phyloP scores from a whole-genome alignment of 768 basidiomycete species.

The Lentinula detonsa region DNA sequence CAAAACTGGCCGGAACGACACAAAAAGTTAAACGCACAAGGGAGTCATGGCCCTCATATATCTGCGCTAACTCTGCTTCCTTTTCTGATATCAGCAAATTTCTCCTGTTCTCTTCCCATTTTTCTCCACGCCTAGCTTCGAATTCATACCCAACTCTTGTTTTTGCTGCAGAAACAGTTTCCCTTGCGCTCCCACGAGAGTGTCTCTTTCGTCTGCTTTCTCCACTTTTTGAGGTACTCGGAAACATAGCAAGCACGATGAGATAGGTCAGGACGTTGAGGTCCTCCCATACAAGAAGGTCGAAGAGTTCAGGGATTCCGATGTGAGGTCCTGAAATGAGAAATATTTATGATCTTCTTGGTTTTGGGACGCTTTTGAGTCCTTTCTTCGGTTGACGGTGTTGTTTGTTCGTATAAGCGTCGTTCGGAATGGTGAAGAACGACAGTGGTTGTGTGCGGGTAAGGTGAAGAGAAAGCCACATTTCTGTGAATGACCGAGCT shows the following conservation, averaged over 20 bases:
- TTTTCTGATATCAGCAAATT: slow-evolving; percentile 48
- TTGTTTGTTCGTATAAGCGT: no score
- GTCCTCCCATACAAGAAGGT: background rate
- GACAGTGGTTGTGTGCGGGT: background rate
- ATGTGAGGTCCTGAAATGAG: slow-evolving; percentile 1
- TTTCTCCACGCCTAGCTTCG: background rate
- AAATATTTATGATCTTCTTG: slow-evolving; percentile 45
- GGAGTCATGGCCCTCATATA: slow-evolving; percentile 65
- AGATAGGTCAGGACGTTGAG: background rate
- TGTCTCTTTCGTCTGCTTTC: background rate
- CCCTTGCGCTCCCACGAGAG: background rate
- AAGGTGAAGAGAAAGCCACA: slow-evolving; percentile 18
- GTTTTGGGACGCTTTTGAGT: slow-evolving; percentile 54
- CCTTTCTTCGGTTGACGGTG: background rate
- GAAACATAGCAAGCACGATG: background rate
- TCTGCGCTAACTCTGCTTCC: slow-evolving; percentile 50
- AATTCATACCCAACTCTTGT: background rate
- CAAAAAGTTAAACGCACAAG: slow-evolving; percentile 44
- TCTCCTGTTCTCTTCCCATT: slow-evolving; percentile 24
- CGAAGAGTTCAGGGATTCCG: background rate
- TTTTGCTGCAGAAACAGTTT: background rate
- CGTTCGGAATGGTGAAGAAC: background rate
- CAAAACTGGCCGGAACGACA: background rate
- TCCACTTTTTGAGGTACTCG: background rate
- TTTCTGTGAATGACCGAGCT: slow-evolving; percentile 43